Percentiles rank a stretch among this genome's conserved stretches.
phyloP scores from a whole-genome alignment of 768 basidiomycete genomes.

The Amanita thiersii region DNA sequence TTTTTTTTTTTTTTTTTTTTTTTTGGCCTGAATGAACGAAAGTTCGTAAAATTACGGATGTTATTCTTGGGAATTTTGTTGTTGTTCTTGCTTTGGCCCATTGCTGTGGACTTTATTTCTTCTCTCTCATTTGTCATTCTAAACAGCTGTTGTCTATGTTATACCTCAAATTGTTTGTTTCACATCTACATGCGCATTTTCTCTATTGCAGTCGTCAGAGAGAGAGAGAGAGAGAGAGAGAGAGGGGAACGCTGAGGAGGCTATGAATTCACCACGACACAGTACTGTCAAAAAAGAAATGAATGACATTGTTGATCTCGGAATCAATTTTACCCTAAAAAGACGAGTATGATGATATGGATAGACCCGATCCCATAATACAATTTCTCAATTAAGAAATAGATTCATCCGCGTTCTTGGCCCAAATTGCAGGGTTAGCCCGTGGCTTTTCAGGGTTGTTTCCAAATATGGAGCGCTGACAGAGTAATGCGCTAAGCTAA shows the following conservation, averaged over 20 bases:
- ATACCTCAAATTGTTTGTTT: slow-evolving; percentile 8
- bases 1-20: slow-evolving; percentile 12
- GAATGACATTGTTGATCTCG: not conserved
- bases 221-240: too few species aligned
- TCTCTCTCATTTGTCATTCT: not conserved
- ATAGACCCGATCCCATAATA: not conserved
- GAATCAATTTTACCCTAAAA: not conserved
- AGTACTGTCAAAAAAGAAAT: not conserved
- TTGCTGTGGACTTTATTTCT: slow-evolving; percentile 1
- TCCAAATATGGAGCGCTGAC: not conserved
- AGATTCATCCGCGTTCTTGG: not conserved
- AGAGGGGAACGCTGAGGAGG: too few species aligned
- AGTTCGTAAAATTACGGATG: slow-evolving; percentile 7
- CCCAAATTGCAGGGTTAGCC: slow-evolving; percentile 1
- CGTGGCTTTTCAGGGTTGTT: slow-evolving; percentile 5
- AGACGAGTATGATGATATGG: not conserved
- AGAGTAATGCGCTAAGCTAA: slow-evolving; percentile 7
- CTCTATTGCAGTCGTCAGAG: too few species aligned
- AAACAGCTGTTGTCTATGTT: slow-evolving; percentile 5
- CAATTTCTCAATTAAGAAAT: not conserved
- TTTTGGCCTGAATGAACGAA: not conserved
- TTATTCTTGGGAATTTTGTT: slow-evolving; percentile 7
- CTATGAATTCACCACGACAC: not conserved
- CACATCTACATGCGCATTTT: too few species aligned
- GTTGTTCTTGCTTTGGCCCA: slow-evolving; percentile 8